A percentile compares a stretch with the other conserved stretches of the same genome.
Evolutionary conservation across 2,329 filamentous ascomycete species (phyloP).

Genomic region (Neonectria hederae): DNA sequence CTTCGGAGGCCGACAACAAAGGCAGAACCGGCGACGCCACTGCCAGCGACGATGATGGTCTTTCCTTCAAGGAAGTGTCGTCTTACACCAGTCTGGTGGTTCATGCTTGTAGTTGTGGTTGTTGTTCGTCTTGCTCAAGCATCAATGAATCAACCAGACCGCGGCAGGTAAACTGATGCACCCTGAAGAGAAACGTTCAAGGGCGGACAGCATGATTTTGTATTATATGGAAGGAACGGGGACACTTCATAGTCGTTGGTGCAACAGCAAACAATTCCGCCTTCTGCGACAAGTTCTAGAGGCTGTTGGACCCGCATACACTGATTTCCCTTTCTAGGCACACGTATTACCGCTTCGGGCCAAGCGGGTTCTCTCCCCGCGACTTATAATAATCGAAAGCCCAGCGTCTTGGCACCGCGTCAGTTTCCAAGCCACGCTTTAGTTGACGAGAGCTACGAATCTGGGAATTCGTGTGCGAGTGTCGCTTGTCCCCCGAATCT

Average conservation of each 20-base stretch:
- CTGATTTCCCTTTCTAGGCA: slow-evolving; percentile 38
- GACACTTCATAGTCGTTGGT: neutral
- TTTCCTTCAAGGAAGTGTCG: slow-evolving; percentile 51
- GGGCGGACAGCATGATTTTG: neutral
- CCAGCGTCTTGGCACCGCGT: neutral
- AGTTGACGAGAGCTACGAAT: neutral
- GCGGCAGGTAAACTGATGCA: neutral
- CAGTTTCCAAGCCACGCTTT: neutral
- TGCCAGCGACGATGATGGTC: slow-evolving; percentile 55
- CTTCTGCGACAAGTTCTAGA: slow-evolving; percentile 7
- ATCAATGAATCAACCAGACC: neutral
- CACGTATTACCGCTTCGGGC: slow-evolving; percentile 37
- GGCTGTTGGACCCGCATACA: slow-evolving; percentile 33
- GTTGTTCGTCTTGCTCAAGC: neutral
- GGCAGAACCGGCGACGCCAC: slow-evolving; percentile 54
- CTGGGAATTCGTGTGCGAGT: slow-evolving; percentile 6
- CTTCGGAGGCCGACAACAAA: slow-evolving; percentile 53
- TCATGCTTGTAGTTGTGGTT: slow-evolving; percentile 25
- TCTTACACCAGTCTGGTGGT: neutral
- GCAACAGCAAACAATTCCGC: neutral
- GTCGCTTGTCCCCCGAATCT: neutral
- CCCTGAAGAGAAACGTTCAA: neutral
- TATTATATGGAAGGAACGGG: slow-evolving; percentile 11
- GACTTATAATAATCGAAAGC: neutral
- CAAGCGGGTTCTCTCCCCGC: neutral